Conservation (phyloP, 805 yeast species). For the Isabelozyma gotoi region DNA sequence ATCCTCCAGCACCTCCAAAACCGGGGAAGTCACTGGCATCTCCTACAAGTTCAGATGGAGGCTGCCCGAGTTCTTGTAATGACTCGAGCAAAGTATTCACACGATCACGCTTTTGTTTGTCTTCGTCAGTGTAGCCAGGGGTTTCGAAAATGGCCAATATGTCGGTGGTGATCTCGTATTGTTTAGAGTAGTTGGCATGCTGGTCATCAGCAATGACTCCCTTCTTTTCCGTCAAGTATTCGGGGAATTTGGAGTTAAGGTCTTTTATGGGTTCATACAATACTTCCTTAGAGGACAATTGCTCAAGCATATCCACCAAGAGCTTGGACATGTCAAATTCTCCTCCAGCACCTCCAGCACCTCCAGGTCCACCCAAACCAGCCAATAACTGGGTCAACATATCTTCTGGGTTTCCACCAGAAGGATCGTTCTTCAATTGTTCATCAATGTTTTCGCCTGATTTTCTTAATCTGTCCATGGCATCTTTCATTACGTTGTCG, state of each 20-base stretch:
- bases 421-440: conserved; percentile 46
- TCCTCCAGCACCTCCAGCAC: conserved; percentile 28
- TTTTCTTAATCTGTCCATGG: conserved; percentile 76
- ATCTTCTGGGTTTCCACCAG: conserved; percentile 40
- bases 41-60: conserved; percentile 74
- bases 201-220: conserved; percentile 47
- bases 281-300: conserved; percentile 80
- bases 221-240: conserved; percentile 60
- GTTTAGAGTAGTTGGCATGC: conserved; percentile 54
- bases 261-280: conserved; percentile 88
- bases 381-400: conserved; percentile 63
- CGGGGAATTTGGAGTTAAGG: conserved; percentile 68
- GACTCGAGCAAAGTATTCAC: conserved; percentile 61
- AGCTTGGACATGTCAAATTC: conserved; percentile 64
- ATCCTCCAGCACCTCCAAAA: conserved; percentile 41
- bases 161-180: conserved; percentile 57
- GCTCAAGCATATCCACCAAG: conserved; percentile 72
- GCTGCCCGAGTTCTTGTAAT: conserved; percentile 76
- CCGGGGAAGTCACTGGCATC: conserved; percentile 50
- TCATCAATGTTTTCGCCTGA: conserved; percentile 72
- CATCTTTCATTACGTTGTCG: conserved; percentile 73
- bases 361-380: conserved; percentile 42
- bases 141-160: conserved; percentile 69
- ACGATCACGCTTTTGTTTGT: conserved; percentile 43
- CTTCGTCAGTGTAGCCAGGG: conserved; percentile 56